These are phyloP conservation scores for Podospora appendiculata DNA, from an alignment of 495 filamentous ascomycete species.

Conservation along the genomic window DNA sequence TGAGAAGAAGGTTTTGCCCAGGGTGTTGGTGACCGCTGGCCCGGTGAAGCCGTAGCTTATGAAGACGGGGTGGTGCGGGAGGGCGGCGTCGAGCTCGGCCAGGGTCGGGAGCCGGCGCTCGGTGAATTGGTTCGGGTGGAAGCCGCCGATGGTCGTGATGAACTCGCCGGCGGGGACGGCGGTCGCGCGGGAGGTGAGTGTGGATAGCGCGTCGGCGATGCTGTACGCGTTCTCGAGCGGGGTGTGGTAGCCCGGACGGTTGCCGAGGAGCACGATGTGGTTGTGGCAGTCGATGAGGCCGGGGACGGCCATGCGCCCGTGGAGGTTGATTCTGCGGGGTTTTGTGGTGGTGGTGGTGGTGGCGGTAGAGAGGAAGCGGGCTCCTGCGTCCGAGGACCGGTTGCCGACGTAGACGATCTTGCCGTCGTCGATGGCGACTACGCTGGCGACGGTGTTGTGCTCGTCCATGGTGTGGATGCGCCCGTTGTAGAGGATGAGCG, in stretches of 20 bases:
- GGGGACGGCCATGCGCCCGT: conserved; percentile 10
- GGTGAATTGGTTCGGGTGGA: conserved; percentile 16
- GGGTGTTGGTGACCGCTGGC: conserved; percentile 14
- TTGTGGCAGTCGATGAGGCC: conserved; percentile 22
- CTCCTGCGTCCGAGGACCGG: conserved; percentile 5
- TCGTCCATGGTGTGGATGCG: conserved; percentile 17
- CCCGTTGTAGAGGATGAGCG: conserved; percentile 17
- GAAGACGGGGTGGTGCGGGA: conserved; percentile 17
- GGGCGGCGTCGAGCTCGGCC: conserved; percentile 13
- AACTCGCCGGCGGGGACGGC: conserved; percentile 8
- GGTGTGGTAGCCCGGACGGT: conserved; percentile 18
- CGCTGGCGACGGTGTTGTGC: conserved; percentile 5
- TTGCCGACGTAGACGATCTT: conserved; percentile 18
- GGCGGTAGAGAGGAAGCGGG: not conserved
- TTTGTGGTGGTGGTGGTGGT: not conserved
- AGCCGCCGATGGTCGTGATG: conserved; percentile 21
- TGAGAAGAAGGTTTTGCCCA: conserved; percentile 13
- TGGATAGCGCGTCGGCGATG: conserved; percentile 11
- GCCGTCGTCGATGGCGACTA: conserved; percentile 15
- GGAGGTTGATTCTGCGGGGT: conserved; percentile 8
- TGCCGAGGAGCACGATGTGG: conserved; percentile 19
- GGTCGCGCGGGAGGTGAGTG: not conserved
- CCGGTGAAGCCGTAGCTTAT: conserved; percentile 14
- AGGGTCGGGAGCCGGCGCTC: conserved; percentile 18
- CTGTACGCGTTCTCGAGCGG: conserved; percentile 16